Base-by-base conservation (phyloP, 768 basidiomycete species). In the Mycena pura region DNA sequence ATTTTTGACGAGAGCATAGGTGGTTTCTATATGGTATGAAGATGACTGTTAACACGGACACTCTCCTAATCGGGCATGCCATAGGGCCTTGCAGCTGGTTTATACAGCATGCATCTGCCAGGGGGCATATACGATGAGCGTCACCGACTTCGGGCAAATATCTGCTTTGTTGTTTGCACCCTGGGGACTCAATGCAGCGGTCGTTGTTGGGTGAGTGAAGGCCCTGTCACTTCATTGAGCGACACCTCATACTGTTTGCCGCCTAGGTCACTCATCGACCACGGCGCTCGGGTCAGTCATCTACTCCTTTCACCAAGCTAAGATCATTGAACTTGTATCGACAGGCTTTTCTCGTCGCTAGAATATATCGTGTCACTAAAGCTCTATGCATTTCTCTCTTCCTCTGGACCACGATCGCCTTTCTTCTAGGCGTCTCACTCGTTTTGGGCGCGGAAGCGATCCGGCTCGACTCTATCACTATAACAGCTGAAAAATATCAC, bases 81-180 rank as follows among this genome's bases (percentile, higher is more conserved):
- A 0, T 27, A 64, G 63, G 57, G 13, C 49, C 6, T 22, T 64
- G 5, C 40, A 64, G 19, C 43, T 64, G 10, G 47, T 24, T 2
- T 64, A 60, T 21, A 64, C 63, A 11, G 44, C 32, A 25, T 64
- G 57, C 24, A 34, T 64, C 8, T 64, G 63, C 28, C 47, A 64
- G 28, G 63, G 63, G 3, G 53, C 53, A 7, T 64, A 64, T 57
- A 46, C 36, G 17, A 39, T 64, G 58, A 29, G 31, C 47, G 58
- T 64, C 28, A 64, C 52, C 15, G 57, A 64, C 25, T 64, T 64
- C 28, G 63, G 63, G 2, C 13, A 57, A 47, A 9, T 57, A 19
- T 57, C 57, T 7, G 24, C n/a, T 13, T 27, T 64, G 48, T 39
- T 64, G 11, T 64, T 28, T 44, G 60, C 63, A 4, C 63, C 63